phyloP scores from a whole-genome alignment of 2,329 filamentous ascomycete species.

The Helminthosporium solani region DNA sequence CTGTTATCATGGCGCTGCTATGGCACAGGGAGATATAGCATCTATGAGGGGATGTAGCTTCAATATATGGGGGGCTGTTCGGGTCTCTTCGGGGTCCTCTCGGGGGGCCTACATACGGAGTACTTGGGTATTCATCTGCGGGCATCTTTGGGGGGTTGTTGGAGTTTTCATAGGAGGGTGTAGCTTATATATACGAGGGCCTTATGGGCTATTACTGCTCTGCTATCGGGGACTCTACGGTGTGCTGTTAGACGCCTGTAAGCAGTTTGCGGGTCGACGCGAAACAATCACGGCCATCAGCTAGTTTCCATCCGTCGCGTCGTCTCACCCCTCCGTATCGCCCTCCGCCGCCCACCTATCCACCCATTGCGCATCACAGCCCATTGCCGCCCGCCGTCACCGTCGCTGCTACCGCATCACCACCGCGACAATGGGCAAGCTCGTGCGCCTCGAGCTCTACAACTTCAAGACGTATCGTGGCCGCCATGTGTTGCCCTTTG shows the following conservation, averaged over 20 bases:
- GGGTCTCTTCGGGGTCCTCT: too few relatives aligned
- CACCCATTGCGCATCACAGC: background rate
- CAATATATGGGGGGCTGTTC: too few relatives aligned
- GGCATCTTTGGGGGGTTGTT: too few relatives aligned
- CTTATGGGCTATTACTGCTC: too few relatives aligned
- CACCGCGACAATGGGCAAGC: conserved; percentile 74
- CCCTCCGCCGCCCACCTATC: background rate
- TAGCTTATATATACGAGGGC: too few relatives aligned
- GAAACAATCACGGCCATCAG: background rate
- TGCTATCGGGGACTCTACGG: background rate
- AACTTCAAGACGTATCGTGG: conserved; percentile 99
- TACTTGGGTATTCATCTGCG: too few relatives aligned
- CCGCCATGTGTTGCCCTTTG: conserved; percentile 89
- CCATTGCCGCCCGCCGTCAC: conserved; percentile 3
- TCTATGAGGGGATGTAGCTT: too few relatives aligned
- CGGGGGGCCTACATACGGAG: too few relatives aligned
- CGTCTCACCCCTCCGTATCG: background rate
- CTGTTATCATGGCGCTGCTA: too few relatives aligned
- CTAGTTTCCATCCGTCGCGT: background rate
- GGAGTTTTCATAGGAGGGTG: too few relatives aligned
- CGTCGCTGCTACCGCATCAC: conserved; percentile 15
- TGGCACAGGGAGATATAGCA: too few relatives aligned
- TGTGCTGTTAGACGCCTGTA: background rate
- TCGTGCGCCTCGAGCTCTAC: conserved; percentile 90
- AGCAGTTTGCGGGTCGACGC: conserved; percentile 1